Base-by-base conservation (phyloP, 129 eudicot genomes). In the Tagetes patula region DNA sequence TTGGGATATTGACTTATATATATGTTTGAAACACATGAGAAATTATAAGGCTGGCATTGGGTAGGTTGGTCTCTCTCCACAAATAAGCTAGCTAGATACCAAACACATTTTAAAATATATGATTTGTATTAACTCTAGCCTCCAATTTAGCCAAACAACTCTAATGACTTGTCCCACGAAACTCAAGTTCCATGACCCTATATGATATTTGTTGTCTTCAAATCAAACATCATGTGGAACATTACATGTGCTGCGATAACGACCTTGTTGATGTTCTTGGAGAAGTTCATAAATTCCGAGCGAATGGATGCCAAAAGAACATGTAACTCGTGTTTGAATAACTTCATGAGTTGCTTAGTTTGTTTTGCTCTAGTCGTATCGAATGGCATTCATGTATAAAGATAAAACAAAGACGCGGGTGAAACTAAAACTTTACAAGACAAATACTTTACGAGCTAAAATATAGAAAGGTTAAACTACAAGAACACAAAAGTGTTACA, bases 201-300 rank as follows among this genome's bases (percentile, higher is more conserved):
- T 49, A 47, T 77, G 56, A 70, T 39, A 40, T 6, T 13, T 2
- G 65, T 79, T 77, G 72, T 73, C 46, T 72, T 11, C 34, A 20
- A 79, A 65, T 14, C 54, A 65, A 42, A 53, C n/a, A 48, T 71
- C 73, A 63, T 53, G 37, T 64, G 73, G 82, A 65, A 79, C 82
- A 79, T 59, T 72, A 78, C 82, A 79, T 79, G 82, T 79, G 82
- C 82, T 33, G n/a, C 40, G 82, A 78, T 71, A 71, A 71, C 62
- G 77, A 78, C 82, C 78, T 64, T 78, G 77, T 71, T 78, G 63
- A 65, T 72, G 68, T 40, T 53, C 73, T 78, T 78, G 53, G 2
- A 8, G 10, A 33, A 32, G 33, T 46, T 63, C 67, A 20, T 41
- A 65, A 65, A 40, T 73, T 71, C 67, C 36, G 50, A 78, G 56